phyloP scores from a whole-genome alignment of 495 filamentous ascomycete species.

The Cairneyella variabilis region DNA sequence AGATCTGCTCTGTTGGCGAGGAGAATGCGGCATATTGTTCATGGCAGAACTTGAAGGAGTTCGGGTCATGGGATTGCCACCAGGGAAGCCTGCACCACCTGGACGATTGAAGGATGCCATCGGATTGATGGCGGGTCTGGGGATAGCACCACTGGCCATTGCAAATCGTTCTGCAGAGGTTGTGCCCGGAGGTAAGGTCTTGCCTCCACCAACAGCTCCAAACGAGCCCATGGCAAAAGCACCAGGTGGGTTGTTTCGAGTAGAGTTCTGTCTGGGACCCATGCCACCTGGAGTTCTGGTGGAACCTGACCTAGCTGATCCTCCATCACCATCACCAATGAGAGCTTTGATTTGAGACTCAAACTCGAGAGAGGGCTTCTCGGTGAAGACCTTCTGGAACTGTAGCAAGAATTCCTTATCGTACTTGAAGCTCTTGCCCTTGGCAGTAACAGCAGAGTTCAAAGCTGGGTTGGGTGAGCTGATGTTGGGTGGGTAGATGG shows the following conservation, averaged over 20 bases:
- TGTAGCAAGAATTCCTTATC: slow-evolving; percentile 95
- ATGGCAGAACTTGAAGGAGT: slow-evolving; percentile 45
- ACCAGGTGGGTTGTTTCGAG: slow-evolving; percentile 35
- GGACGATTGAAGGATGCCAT: slow-evolving; percentile 56
- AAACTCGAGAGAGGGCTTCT: slow-evolving; percentile 93
- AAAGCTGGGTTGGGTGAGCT: slow-evolving; percentile 86
- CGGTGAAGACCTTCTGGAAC: slow-evolving; percentile 89
- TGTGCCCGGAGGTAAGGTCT: slow-evolving; percentile 63
- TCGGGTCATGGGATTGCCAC: slow-evolving; percentile 39
- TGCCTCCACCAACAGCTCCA: slow-evolving; percentile 34
- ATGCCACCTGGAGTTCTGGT: slow-evolving; percentile 59
- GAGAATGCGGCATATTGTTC: slow-evolving; percentile 34
- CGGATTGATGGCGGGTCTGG: slow-evolving; percentile 47
- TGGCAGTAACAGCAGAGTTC: slow-evolving; percentile 67
- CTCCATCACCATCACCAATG: slow-evolving; percentile 65
- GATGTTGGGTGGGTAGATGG: slow-evolving; percentile 80
- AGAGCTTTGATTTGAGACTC: slow-evolving; percentile 81
- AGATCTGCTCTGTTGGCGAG: slow-evolving; percentile 43
- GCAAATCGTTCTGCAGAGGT: slow-evolving; percentile 63
- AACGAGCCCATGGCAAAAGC: slow-evolving; percentile 71
- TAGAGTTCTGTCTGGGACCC: slow-evolving; percentile 40
- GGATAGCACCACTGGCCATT: slow-evolving; percentile 33
- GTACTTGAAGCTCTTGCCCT: slow-evolving; percentile 84
- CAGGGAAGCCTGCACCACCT: slow-evolving; percentile 54
- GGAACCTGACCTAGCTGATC: slow-evolving; percentile 63